phyloP scores from a whole-genome alignment of 2,329 filamentous ascomycete genomes.

The Furcasterigmium sp. region DNA sequence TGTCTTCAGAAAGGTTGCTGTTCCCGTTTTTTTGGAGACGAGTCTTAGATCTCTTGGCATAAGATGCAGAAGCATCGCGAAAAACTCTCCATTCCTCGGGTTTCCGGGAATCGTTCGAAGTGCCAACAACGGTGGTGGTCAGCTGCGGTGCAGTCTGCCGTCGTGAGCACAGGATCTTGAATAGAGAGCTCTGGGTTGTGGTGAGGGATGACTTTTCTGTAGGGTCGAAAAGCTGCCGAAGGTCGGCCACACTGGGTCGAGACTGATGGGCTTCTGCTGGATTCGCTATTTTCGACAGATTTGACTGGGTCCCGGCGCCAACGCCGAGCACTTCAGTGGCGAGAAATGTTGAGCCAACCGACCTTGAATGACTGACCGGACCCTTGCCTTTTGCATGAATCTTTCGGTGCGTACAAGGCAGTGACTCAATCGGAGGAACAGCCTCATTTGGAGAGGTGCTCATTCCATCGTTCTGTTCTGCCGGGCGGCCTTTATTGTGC shows the following conservation, averaged over 20 bases:
- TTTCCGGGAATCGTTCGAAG: background rate
- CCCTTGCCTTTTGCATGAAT: no score
- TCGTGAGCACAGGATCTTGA: background rate
- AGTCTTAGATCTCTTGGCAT: background rate
- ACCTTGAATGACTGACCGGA: no score
- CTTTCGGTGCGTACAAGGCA: no score
- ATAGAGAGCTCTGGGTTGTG: background rate
- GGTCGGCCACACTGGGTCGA: background rate
- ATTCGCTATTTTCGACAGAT: background rate
- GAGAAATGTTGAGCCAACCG: background rate
- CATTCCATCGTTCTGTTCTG: no score
- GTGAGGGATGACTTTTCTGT: no score
- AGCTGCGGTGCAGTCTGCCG: background rate
- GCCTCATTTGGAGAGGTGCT: no score
- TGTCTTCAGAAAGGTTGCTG: no score
- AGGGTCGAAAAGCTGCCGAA: background rate
- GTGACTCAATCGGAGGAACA: no score
- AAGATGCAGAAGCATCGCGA: background rate
- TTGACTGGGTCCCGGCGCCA: no score
- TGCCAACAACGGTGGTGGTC: no score
- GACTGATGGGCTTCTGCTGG: background rate
- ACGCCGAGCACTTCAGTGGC: background rate
- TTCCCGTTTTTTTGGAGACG: background rate
- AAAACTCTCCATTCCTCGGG: background rate
- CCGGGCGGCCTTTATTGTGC: no score